A percentile compares a stretch with the other conserved stretches of the same genome.
These are phyloP conservation scores for Dendrobium catenatum DNA, from an alignment of 106 monocot species.

Conservation along the genomic window DNA sequence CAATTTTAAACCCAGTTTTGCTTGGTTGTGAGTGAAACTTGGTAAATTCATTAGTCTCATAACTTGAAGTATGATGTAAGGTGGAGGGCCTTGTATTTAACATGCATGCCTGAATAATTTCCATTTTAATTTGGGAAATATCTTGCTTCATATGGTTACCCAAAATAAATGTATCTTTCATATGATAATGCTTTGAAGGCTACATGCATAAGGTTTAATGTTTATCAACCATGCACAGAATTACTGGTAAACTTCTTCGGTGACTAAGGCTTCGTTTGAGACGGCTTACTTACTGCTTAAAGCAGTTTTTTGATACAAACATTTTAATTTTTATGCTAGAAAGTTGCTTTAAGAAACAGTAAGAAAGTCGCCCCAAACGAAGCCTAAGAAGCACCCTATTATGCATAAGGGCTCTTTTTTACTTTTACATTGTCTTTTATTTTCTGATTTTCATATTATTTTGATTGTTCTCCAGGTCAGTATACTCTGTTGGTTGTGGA, in stretches of 20 bases:
- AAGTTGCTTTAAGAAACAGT: too few relatives aligned
- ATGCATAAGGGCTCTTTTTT: background rate
- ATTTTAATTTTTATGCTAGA: too few relatives aligned
- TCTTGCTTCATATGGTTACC: background rate
- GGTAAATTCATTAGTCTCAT: background rate
- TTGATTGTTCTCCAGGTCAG: conserved; percentile 53
- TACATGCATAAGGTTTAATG: background rate
- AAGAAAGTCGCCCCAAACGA: too few relatives aligned
- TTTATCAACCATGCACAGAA: background rate
- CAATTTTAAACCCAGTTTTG: background rate
- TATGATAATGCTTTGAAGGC: background rate
- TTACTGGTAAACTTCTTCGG: too few relatives aligned
- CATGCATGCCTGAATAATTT: background rate
- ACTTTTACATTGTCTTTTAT: background rate
- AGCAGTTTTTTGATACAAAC: too few relatives aligned
- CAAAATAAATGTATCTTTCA: background rate
- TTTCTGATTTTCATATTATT: background rate
- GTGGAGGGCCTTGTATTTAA: background rate
- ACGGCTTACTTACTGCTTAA: too few relatives aligned
- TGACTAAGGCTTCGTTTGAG: too few relatives aligned
- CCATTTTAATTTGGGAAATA: background rate
- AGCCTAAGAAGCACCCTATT: background rate
- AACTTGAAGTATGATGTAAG: background rate
- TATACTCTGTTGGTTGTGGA: conserved; percentile 96
- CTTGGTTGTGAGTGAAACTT: background rate